Base-by-base conservation (phyloP, 1,284 basidiomycete genomes). In the Ustilago hordei region DNA sequence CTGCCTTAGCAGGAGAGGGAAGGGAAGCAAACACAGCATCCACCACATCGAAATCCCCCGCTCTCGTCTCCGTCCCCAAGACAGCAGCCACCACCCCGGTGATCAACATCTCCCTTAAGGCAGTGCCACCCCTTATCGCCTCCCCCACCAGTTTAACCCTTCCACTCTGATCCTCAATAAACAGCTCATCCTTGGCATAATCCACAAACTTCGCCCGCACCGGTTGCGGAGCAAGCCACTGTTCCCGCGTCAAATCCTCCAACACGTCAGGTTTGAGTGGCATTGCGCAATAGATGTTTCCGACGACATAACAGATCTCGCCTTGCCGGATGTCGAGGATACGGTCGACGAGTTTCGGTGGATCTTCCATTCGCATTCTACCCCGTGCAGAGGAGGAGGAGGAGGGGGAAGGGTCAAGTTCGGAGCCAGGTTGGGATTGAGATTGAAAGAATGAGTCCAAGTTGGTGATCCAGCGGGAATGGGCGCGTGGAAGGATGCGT, bases 241-340 rank as follows among this genome's bases (percentile, higher is more conserved):
- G 93, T 95, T 99, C 95, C 84, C 93, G 90, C 13, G 92, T 94
- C 78, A 99, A 90, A 79, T 99, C 97, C 82, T 95, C 93, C 63
- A 99, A 89, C 13, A 99, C 93, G 81, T 98, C 98, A 0, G 96
- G 96, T 86, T 99, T 99, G 64, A 98, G 89, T 4, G 93, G 93
- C 97, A 99, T 98, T 72, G 97, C 93, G 90, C 97, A 92, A 87
- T 98, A 99, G 2, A 98, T 91, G 0, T 96, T 99, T 2, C 96
- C 96, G 66, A 97, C 89, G 71, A 99, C 90, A 86, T 93, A 98
- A 87, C 94, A 97, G 59, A 96, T 87, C 78, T 93, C 89, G 0
- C 92, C 92, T 80, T 93, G 93, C 57, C 91, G 88, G 4, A 99
- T 91, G 65, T 99, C 95, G 4, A 99, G 90, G 7, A 98, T 93